Evolutionary conservation across 345 rosid species (phyloP), one percentile per base, ranked within the genome.

Genomic region (Rhizophora mangle): DNA sequence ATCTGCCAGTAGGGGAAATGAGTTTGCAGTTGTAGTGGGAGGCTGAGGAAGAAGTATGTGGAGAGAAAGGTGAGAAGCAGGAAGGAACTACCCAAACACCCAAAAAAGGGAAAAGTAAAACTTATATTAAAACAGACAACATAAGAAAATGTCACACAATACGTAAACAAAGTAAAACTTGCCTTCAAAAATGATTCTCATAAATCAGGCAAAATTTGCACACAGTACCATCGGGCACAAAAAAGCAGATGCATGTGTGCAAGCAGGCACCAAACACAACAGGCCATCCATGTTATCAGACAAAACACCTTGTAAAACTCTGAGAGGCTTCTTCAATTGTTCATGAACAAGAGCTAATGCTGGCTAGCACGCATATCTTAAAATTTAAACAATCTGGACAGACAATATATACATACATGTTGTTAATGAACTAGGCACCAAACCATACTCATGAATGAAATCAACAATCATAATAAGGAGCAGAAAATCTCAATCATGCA

Each of bases 281-380:
- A 9, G 3, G 43, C 43, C 11, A 7, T 36, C 43, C 43, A 36
- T 36, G 43, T 36, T 36, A 36, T 8, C 10, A 36, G 43, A 39
- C 43, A 8, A 9, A 10, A 39, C 46, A 39, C 15, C 3, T 39
- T 39, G 46, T 10, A 39, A 81, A 59, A 76, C 78, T 26, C 88
- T 90, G 76, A 67, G 31, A 43, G 87, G 95, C 47, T 39, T 39
- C 16, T 39, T 39, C 47, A 39, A 11, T 67, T 80, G 74, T 68
- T 96, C 99, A 76, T 83, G 85, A 64, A 91, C 85, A 69, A 92
- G 68, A 73, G 92, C 86, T 79, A 96, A 83, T 37, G 96, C 95
- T 60, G 97, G 95, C 61, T 97, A 96, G n/a, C 87, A 85, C 68
- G 90, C 79, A 80, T 96, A 94, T 79, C 75, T 92, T 31, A 92